Evolutionary conservation across 257 asterid species (phyloP).

Genomic region (Oldenlandia corymbosa): DNA sequence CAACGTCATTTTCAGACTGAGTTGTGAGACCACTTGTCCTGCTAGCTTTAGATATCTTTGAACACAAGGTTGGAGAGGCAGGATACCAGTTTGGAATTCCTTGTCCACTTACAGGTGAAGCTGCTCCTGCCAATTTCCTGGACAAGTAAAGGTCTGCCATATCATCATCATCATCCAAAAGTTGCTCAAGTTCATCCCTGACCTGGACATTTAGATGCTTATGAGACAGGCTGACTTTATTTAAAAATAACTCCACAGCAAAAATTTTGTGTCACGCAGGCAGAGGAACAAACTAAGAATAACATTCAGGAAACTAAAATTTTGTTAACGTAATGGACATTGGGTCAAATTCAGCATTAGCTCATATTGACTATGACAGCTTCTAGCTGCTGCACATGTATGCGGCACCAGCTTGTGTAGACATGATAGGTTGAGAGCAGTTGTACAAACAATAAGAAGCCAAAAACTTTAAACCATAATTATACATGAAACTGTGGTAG

Average conservation of each 20-base stretch:
- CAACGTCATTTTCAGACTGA: slow-evolving; percentile 62
- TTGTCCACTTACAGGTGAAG: slow-evolving; percentile 33
- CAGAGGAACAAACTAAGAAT: neutral
- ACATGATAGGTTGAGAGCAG: neutral
- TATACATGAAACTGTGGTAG: too few species aligned
- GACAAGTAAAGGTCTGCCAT: slow-evolving; percentile 89
- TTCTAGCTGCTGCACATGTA: too few species aligned
- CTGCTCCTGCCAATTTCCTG: slow-evolving; percentile 43
- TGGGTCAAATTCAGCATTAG: neutral
- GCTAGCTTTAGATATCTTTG: slow-evolving; percentile 51
- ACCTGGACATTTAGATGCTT: slow-evolving; percentile 34
- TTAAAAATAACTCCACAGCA: neutral
- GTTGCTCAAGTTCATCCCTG: slow-evolving; percentile 87
- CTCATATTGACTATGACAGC: too few species aligned
- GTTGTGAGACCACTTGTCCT: slow-evolving; percentile 43
- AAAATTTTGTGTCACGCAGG: neutral
- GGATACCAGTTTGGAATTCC: slow-evolving; percentile 44
- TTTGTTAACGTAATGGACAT: neutral
- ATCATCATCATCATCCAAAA: slow-evolving; percentile 78
- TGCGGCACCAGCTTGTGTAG: too few species aligned
- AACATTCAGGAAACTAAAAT: too few species aligned
- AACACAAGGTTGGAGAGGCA: slow-evolving; percentile 39
- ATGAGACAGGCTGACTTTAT: neutral
- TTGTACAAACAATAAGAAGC: neutral
- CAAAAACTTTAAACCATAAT: neutral